These are phyloP conservation scores for Physcia stellaris DNA, from an alignment of 495 filamentous ascomycete genomes.

Conservation along the genomic window DNA sequence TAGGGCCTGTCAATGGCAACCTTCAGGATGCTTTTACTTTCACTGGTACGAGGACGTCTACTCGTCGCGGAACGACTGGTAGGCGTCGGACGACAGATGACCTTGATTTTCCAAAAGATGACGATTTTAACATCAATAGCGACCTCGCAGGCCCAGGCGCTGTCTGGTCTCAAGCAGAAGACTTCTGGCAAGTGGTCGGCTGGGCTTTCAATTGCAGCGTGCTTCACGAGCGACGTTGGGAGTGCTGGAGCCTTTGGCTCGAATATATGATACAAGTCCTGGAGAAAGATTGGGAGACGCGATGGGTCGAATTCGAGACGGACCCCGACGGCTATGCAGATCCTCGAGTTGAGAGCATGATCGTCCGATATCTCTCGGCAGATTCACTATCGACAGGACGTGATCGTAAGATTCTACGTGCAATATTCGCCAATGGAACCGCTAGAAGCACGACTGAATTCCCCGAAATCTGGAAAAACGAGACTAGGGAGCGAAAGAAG, in stretches of 20 bases:
- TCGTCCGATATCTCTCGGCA: slow-evolving; percentile 37
- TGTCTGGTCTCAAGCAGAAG: slow-evolving; percentile 57
- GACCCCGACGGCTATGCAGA: slow-evolving; percentile 21
- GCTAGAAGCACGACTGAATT: slow-evolving; percentile 36
- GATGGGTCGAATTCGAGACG: slow-evolving; percentile 22
- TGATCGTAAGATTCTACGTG: slow-evolving; percentile 40
- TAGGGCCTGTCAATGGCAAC: slow-evolving; percentile 35
- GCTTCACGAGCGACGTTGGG: slow-evolving; percentile 56
- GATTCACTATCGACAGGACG: slow-evolving; percentile 24
- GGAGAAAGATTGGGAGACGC: slow-evolving; percentile 57
- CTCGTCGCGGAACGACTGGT: slow-evolving; percentile 23
- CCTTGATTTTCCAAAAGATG: slow-evolving; percentile 15
- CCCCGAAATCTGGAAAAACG: slow-evolving; percentile 44
- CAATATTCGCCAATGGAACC: slow-evolving; percentile 52
- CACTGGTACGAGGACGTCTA: slow-evolving; percentile 8
- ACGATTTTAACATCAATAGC: slow-evolving; percentile 30
- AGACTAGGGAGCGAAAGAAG: slow-evolving; percentile 33
- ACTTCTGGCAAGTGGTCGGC: slow-evolving; percentile 82
- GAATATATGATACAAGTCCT: slow-evolving; percentile 66
- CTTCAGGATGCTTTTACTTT: slow-evolving; percentile 43
- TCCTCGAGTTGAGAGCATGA: slow-evolving; percentile 35
- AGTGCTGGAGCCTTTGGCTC: slow-evolving; percentile 70
- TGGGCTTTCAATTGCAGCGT: slow-evolving; percentile 92
- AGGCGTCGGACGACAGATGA: slow-evolving; percentile 14
- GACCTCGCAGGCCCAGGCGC: slow-evolving; percentile 49